phyloP scores from a whole-genome alignment of 2,329 filamentous ascomycete genomes.

The Clathrospora elynae region DNA sequence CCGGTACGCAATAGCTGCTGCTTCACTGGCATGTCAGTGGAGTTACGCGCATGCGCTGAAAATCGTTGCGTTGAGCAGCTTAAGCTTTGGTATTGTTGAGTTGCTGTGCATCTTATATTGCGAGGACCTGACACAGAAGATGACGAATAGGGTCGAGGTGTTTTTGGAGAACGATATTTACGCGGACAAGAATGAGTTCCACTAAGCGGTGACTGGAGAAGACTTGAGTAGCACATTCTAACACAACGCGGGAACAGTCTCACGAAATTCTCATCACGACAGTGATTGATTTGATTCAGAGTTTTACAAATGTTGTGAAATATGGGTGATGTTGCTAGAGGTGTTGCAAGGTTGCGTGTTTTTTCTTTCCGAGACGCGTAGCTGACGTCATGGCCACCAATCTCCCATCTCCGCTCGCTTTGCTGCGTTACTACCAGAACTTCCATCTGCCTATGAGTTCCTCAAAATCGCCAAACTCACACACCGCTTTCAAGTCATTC shows the following conservation, averaged over 20 bases:
- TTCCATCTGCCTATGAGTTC: no score
- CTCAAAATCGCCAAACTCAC: no score
- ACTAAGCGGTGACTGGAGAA: constrained; percentile 17
- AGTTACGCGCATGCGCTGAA: constrained; percentile 31
- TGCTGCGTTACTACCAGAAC: background rate
- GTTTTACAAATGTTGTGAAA: no score
- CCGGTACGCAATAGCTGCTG: constrained; percentile 26
- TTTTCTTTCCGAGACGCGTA: background rate
- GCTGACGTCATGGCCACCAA: constrained; percentile 1
- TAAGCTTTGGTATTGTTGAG: constrained; percentile 29
- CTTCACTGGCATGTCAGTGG: constrained; percentile 26
- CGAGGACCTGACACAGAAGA: constrained; percentile 32
- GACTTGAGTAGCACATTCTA: no score
- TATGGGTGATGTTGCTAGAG: no score
- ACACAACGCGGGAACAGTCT: no score
- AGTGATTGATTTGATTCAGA: no score
- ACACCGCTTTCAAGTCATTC: no score
- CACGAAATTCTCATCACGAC: no score
- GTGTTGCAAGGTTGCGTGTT: constrained; percentile 6
- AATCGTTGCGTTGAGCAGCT: constrained; percentile 26
- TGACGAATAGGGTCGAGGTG: constrained; percentile 35
- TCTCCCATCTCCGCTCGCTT: background rate
- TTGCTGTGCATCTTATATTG: constrained; percentile 29
- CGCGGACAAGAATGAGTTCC: constrained; percentile 33
- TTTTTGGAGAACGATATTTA: constrained; percentile 37